A percentile compares a stretch with the other conserved stretches of the same genome.
These are phyloP conservation scores for Paecilomyces fulvus DNA, from an alignment of 2,329 filamentous ascomycete species.

Conservation along the genomic window DNA sequence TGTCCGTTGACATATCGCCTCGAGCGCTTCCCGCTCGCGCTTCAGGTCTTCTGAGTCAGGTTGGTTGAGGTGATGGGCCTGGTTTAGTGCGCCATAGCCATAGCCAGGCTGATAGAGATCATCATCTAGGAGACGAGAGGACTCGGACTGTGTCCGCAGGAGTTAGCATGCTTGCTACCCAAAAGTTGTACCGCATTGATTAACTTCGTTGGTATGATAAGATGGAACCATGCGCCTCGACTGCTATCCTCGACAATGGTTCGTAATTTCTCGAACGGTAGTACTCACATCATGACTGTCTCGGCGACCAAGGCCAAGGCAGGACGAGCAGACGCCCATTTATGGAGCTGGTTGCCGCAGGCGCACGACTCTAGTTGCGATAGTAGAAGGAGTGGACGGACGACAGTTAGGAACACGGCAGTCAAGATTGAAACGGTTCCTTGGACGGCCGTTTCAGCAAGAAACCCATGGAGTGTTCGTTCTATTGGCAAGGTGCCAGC, in stretches of 20 bases:
- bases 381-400: background rate
- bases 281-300: slow-evolving; percentile 29
- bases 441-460: background rate
- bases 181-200: background rate
- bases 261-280: slow-evolving; percentile 2
- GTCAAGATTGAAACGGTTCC: background rate
- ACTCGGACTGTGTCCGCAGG: slow-evolving; percentile 26
- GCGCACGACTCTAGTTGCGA: background rate
- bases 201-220: background rate
- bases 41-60: slow-evolving; percentile 35
- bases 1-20: slow-evolving; percentile 38
- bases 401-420: background rate
- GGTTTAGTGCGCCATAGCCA: slow-evolving; percentile 34
- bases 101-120: slow-evolving; percentile 38
- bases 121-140: slow-evolving; percentile 37
- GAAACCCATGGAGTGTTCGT: background rate
- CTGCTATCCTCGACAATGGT: background rate
- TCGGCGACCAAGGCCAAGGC: slow-evolving; percentile 30
- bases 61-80: slow-evolving; percentile 27
- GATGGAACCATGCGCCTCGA: background rate
- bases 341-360: slow-evolving; percentile 8
- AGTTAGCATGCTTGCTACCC: slow-evolving; percentile 10
- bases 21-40: slow-evolving; percentile 37
- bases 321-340: slow-evolving; percentile 40
- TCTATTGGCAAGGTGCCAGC: background rate